Conservation (phyloP, 768 basidiomycete species). For the Neoboletus brunneissimus region DNA sequence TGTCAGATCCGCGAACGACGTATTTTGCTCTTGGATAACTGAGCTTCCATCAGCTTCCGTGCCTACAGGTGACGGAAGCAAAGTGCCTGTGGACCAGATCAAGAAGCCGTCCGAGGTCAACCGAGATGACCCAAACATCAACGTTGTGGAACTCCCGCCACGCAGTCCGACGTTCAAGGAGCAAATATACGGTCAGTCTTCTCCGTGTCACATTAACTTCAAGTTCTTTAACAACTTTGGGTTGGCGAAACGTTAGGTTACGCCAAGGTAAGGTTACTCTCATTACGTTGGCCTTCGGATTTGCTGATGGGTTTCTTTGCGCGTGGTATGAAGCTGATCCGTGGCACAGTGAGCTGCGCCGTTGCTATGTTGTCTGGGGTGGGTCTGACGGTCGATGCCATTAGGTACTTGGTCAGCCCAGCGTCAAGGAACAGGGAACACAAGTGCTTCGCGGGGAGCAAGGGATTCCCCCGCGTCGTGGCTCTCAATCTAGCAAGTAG, state of each 20-base stretch:
- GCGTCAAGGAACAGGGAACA: constrained; percentile 52
- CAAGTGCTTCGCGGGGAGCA: constrained; percentile 51
- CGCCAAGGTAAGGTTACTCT: constrained; percentile 21
- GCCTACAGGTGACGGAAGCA: constrained; percentile 35
- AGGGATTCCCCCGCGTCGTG: constrained; percentile 30
- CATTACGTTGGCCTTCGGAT: neutral
- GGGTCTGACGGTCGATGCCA: neutral
- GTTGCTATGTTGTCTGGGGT: constrained; percentile 2
- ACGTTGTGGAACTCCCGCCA: constrained; percentile 24
- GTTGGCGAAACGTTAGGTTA: constrained; percentile 24
- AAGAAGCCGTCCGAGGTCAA: constrained; percentile 26
- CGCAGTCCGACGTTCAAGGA: constrained; percentile 54
- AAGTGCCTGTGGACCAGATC: constrained; percentile 31
- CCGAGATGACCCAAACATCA: constrained; percentile 24
- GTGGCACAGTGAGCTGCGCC: constrained; percentile 26
- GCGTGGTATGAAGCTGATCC: constrained; percentile 22
- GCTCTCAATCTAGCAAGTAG: constrained; percentile 25
- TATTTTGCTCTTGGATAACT: neutral
- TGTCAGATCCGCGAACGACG: neutral
- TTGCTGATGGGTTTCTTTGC: constrained; percentile 1
- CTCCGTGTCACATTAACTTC: neutral
- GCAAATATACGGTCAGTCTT: constrained; percentile 48
- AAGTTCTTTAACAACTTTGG: neutral
- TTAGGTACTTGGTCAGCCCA: constrained; percentile 33
- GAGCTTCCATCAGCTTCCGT: constrained; percentile 30